These are phyloP conservation scores for Diaporthe amygdali DNA, from an alignment of 2,329 filamentous ascomycete species.

Conservation along the genomic window DNA sequence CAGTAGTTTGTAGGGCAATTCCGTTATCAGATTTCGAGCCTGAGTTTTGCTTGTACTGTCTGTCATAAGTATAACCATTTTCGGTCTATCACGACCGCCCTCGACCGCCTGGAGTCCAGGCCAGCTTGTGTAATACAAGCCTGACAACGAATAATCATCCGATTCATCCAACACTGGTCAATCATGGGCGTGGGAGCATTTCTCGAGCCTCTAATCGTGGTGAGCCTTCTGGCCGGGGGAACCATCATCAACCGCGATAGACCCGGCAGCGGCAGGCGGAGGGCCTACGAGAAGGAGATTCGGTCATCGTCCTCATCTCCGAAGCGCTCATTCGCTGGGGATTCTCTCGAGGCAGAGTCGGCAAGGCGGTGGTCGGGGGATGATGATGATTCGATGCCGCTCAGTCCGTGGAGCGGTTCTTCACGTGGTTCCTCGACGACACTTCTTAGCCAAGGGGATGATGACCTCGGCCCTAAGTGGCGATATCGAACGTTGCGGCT, in stretches of 20 bases:
- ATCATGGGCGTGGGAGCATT: conserved; percentile 56
- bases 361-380: conserved; percentile 29
- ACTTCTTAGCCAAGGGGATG: conserved; percentile 23
- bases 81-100: background rate
- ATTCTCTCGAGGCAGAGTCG: conserved; percentile 27
- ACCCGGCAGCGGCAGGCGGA: background rate
- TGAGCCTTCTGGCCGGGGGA: conserved; percentile 63
- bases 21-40: background rate
- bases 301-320: conserved; percentile 29
- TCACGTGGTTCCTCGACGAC: conserved; percentile 32
- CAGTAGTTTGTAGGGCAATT: background rate
- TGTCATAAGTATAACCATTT: background rate
- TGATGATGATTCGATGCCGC: conserved; percentile 21
- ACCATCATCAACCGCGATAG: conserved; percentile 65
- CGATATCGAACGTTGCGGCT: conserved; percentile 37
- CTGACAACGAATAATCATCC: background rate
- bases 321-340: conserved; percentile 35
- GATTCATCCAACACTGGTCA: background rate
- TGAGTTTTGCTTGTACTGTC: background rate
- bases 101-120: background rate
- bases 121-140: background rate
- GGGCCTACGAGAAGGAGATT: background rate
- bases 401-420: conserved; percentile 23
- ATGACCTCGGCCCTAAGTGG: conserved; percentile 27
- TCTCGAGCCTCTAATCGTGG: conserved; percentile 66